Base-by-base conservation (phyloP, 257 asterid species). In the Vinca minor region DNA sequence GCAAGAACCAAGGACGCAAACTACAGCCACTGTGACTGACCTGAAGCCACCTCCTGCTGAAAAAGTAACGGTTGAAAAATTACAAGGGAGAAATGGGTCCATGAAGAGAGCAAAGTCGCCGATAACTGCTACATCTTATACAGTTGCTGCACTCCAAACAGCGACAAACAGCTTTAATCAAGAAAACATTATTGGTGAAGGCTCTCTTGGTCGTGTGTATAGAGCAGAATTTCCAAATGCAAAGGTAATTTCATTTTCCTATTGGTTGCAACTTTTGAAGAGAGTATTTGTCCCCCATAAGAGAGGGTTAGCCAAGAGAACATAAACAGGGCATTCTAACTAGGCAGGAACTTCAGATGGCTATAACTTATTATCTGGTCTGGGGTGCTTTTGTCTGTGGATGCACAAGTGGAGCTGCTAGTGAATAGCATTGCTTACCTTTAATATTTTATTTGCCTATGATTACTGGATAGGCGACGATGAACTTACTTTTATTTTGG, bases 131-230 rank as follows among this genome's bases (percentile, higher is more conserved):
- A 77, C 94, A 39, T 69, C 97, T 25, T 93, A 84, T 68, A 79
- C 96, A 36, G 95, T 93, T 36, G 97, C 97, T 63, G 62, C 88
- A 49, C 89, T 93, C 74, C 98, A 93, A 77, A 83, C 86, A 56
- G 91, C 95, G 59, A 85, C 98, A 52, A 87, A 89, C 74, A 89
- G 98, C 86, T 93, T 93, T 79, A 80, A 90, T 74, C 97, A 87
- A 83, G 98, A 93, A 73, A 89, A 85, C 73, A 79, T 93, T 39
- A 71, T 89, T 28, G 98, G 98, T 66, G 98, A 93, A 85, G 98
- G 98, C 45, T 89, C 98, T 38, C 87, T 85, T 48, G 98, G 98
- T 65, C 95, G 98, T 61, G 98, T 93, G 57, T 93, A 93, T 67
- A 81, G 82, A 73, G 99, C 96, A 58, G 96, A 85, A 42, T 86